Conservation (phyloP, 2,329 filamentous ascomycete genomes). For the Fusarium sacchari region DNA sequence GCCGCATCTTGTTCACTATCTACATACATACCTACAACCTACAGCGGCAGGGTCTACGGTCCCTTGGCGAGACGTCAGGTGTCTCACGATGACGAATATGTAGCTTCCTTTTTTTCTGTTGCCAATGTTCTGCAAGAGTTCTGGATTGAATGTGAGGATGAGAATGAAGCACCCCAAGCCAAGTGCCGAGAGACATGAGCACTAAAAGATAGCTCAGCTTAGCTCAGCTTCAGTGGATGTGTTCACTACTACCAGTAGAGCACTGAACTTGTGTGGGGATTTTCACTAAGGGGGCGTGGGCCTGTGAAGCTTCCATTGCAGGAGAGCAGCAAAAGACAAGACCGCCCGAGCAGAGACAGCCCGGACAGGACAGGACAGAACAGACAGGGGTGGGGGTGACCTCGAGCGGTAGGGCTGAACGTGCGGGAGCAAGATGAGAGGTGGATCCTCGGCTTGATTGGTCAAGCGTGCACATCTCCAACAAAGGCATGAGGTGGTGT, state of each 20-base stretch:
- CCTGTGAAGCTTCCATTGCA: neutral
- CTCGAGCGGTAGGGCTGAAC: constrained; percentile 40
- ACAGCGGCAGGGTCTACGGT: neutral
- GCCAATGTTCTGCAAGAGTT: neutral
- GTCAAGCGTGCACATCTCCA: constrained; percentile 4
- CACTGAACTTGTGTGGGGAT: constrained; percentile 13
- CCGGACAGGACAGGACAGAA: neutral
- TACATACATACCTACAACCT: no score
- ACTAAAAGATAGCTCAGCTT: neutral
- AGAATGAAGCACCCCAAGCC: neutral
- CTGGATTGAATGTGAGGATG: neutral
- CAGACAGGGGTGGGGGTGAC: constrained; percentile 2
- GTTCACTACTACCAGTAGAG: neutral
- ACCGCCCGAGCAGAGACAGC: no score
- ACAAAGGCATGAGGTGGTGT: neutral
- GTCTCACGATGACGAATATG: neutral
- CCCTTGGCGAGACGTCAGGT: constrained; percentile 1
- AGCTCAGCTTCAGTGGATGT: neutral
- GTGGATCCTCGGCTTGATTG: constrained; percentile 18
- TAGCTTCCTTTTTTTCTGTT: neutral
- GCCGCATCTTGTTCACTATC: constrained; percentile 5
- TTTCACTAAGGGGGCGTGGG: constrained; percentile 17
- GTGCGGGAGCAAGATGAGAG: constrained; percentile 36
- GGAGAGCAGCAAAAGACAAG: neutral
- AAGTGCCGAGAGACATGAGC: neutral